Evolutionary conservation across 768 basidiomycete genomes (phyloP).

Genomic region (Leccinellum rugosiceps): DNA sequence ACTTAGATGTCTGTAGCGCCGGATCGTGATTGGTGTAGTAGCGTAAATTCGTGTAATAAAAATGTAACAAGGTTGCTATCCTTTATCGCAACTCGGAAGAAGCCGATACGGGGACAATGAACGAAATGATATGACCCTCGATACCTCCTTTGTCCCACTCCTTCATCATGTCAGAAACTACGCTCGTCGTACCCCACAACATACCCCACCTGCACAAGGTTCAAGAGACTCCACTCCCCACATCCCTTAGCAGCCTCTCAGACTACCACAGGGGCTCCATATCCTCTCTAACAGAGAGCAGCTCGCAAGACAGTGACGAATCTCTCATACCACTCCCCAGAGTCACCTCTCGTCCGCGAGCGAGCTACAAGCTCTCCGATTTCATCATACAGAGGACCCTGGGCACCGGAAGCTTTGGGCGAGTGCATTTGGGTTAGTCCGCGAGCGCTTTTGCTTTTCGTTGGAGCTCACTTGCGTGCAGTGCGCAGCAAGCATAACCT

Average conservation of each 20-base stretch:
- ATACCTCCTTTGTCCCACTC: slow-evolving; percentile 5
- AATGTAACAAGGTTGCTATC: slow-evolving; percentile 14
- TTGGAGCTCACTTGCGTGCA: slow-evolving; percentile 26
- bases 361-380: slow-evolving; percentile 68
- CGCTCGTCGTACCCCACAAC: neutral
- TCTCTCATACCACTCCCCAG: slow-evolving; percentile 33
- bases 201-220: slow-evolving; percentile 2
- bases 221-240: slow-evolving; percentile 1
- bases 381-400: slow-evolving; percentile 80
- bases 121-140: slow-evolving; percentile 7
- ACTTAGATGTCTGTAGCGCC: neutral
- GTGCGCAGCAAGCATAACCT: slow-evolving; percentile 91
- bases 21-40: slow-evolving; percentile 2
- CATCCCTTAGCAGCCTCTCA: slow-evolving; percentile 31
- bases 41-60: slow-evolving; percentile 12
- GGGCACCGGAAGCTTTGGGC: slow-evolving; percentile 95
- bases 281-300: slow-evolving; percentile 56
- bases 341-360: slow-evolving; percentile 50
- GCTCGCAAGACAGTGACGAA: slow-evolving; percentile 39
- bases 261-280: slow-evolving; percentile 64
- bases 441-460: neutral
- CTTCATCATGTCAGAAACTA: slow-evolving; percentile 19
- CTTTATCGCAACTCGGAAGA: slow-evolving; percentile 13
- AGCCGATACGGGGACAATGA: slow-evolving; percentile 23
- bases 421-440: slow-evolving; percentile 79